Conservation (phyloP, 164 flowering plant species). For the Liriodendron chinense region DNA sequence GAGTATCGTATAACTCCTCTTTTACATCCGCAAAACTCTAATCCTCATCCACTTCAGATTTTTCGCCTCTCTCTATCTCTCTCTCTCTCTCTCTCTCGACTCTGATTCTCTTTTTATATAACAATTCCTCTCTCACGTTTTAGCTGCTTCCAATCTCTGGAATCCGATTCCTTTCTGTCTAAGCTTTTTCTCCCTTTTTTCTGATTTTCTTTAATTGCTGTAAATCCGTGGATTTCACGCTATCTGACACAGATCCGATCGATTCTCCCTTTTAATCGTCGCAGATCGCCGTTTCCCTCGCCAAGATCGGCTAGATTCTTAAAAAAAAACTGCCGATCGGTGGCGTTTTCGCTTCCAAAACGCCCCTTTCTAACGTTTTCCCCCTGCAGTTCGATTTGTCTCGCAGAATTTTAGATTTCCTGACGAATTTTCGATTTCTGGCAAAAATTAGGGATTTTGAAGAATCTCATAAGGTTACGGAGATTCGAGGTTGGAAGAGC, state of each 20-base stretch:
- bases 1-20: no score
- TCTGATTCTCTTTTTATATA: background rate
- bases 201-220: background rate
- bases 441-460: background rate
- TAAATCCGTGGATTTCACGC: background rate
- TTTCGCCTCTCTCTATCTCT: no score
- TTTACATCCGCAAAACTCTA: background rate
- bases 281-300: background rate
- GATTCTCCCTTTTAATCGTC: background rate
- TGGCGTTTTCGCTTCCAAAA: background rate
- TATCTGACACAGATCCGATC: background rate
- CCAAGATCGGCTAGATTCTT: background rate
- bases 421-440: background rate
- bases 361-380: background rate
- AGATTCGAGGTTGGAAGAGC: background rate
- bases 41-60: background rate
- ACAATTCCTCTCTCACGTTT: background rate
- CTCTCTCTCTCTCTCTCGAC: no score
- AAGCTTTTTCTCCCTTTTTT: background rate
- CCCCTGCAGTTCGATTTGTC: background rate
- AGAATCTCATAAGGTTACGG: background rate
- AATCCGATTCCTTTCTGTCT: background rate
- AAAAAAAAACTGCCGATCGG: background rate
- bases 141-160: background rate
- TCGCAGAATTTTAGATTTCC: background rate